A percentile compares a stretch with the other conserved stretches of the same genome.
Evolutionary conservation across 129 eudicot genomes (phyloP).

Genomic region (Solidago caesia): DNA sequence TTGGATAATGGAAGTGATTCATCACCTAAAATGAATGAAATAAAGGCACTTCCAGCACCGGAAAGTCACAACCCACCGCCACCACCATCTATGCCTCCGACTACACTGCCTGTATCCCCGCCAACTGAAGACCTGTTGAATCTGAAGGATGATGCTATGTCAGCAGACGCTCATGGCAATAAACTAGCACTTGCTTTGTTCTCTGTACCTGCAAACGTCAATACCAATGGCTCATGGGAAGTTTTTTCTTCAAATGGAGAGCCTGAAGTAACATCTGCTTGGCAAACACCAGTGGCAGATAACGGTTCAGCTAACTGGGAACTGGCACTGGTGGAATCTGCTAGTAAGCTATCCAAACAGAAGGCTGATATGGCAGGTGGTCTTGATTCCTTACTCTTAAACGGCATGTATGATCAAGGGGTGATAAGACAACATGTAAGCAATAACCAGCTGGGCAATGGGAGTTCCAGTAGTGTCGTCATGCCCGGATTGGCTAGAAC

Average conservation of each 20-base stretch:
- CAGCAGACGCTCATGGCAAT: constrained; percentile 54
- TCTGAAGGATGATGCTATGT: constrained; percentile 48
- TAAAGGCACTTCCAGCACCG: constrained; percentile 54
- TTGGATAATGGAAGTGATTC: constrained; percentile 34
- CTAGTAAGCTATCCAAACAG: constrained; percentile 51
- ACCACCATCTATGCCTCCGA: constrained; percentile 18
- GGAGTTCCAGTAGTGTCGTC: constrained; percentile 60
- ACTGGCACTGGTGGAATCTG: constrained; percentile 55
- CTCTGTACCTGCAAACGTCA: constrained; percentile 40
- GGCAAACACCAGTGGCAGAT: constrained; percentile 35
- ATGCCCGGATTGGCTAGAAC: constrained; percentile 45
- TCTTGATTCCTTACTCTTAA: constrained; percentile 56
- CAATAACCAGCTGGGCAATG: constrained; percentile 40
- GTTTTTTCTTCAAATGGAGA: constrained; percentile 43
- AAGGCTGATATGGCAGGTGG: constrained; percentile 59
- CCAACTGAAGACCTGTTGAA: constrained; percentile 51
- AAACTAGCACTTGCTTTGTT: constrained; percentile 57
- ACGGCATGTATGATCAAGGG: constrained; percentile 69
- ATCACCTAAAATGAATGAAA: constrained; percentile 40
- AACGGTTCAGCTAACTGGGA: constrained; percentile 58
- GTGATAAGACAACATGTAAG: constrained; percentile 49
- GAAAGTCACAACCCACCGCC: constrained; percentile 19
- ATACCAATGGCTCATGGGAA: constrained; percentile 49
- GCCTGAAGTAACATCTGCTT: constrained; percentile 45
- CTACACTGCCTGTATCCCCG: constrained; percentile 13